These are phyloP conservation scores for Blastobotrys chiropterorum DNA, from an alignment of 805 yeast genomes.

Conservation along the genomic window DNA sequence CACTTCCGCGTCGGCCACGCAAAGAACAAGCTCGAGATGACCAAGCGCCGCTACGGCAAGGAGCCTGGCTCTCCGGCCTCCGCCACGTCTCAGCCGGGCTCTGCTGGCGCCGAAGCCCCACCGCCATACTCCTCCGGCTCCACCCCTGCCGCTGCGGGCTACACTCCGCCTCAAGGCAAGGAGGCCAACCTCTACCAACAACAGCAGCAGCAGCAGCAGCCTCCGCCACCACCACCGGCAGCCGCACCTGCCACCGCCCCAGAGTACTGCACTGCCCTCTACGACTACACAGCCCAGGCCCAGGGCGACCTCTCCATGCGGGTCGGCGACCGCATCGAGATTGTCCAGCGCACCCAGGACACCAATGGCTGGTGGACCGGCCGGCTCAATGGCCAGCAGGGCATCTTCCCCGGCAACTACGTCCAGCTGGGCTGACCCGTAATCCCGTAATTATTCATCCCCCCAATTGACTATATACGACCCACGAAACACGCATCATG, in stretches of 20 bases:
- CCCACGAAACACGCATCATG: too few species aligned
- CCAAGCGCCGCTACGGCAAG: slow-evolving; percentile 57
- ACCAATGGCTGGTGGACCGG: slow-evolving; percentile 99
- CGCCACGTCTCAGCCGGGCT: too few species aligned
- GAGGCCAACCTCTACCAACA: slow-evolving; percentile 31
- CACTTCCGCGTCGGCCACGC: slow-evolving; percentile 89
- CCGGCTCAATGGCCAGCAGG: slow-evolving; percentile 70
- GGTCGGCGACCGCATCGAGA: slow-evolving; percentile 81
- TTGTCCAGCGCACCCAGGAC: slow-evolving; percentile 76
- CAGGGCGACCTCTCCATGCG: slow-evolving; percentile 83
- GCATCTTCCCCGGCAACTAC: slow-evolving; percentile 94
- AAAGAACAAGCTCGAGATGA: slow-evolving; percentile 73
- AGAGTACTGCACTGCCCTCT: slow-evolving; percentile 70
- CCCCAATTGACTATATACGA: too few species aligned
- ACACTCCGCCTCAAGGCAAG: too few species aligned
- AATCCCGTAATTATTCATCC: too few species aligned
- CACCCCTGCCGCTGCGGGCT: slow-evolving; percentile 30
- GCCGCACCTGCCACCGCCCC: slow-evolving; percentile 32
- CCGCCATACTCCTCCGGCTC: too few species aligned
- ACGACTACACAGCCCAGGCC: slow-evolving; percentile 89
- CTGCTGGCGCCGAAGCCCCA: slow-evolving; percentile 27
- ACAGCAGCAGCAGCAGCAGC: slow-evolving; percentile 18
- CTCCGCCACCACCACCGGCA: not conserved
- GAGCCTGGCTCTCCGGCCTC: slow-evolving; percentile 36
- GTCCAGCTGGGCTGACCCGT: slow-evolving; percentile 55